phyloP scores from a whole-genome alignment of 768 basidiomycete genomes.

The Plicaturopsis crispa region DNA sequence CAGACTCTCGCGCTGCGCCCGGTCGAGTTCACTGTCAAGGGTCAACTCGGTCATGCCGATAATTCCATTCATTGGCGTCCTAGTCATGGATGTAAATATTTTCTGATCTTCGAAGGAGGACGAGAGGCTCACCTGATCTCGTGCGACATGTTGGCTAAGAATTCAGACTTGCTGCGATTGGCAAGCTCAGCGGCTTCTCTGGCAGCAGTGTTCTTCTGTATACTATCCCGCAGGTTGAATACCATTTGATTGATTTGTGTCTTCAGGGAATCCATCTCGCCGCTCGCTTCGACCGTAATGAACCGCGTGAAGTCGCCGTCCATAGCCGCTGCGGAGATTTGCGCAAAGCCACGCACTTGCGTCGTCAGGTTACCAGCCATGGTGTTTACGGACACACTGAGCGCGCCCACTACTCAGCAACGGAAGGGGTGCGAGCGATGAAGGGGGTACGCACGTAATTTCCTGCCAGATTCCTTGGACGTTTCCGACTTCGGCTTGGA shows the following conservation, averaged over 20 bases:
- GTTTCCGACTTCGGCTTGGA: conserved; percentile 94
- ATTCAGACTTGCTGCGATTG: conserved; percentile 96
- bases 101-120: conserved; percentile 1
- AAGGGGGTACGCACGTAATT: conserved; percentile 67
- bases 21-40: conserved; percentile 89
- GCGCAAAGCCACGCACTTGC: conserved; percentile 97
- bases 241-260: conserved; percentile 99
- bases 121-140: conserved; percentile 75
- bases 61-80: conserved; percentile 99
- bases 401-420: not conserved
- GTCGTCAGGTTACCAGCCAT: conserved; percentile 98
- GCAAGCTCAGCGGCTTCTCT: conserved; percentile 96
- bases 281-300: conserved; percentile 97
- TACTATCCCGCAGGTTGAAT: conserved; percentile 90
- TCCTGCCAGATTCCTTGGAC: conserved; percentile 99
- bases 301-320: conserved; percentile 98
- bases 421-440: conserved; percentile 1
- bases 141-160: conserved; percentile 98
- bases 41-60: conserved; percentile 99
- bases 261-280: conserved; percentile 99
- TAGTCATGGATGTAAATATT: conserved; percentile 21
- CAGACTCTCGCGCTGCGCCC: conserved; percentile 92
- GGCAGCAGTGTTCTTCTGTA: conserved; percentile 98
- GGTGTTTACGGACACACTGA: conserved; percentile 89
- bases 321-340: conserved; percentile 97